Conservation (phyloP, 2,329 filamentous ascomycete species). For the Trichoderma afroharzianum region DNA sequence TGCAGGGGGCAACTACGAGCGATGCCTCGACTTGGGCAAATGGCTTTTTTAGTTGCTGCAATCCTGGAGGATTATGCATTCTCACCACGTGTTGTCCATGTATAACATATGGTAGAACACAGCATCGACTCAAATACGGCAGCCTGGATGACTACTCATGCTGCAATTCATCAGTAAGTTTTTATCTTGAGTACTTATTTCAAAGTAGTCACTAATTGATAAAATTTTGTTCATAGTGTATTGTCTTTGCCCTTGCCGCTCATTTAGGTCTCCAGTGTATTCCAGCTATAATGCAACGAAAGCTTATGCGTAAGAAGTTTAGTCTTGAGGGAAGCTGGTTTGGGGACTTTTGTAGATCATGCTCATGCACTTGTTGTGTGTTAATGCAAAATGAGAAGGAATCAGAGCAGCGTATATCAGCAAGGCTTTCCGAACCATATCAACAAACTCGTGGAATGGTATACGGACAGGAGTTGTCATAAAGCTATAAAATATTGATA, state of each 20-base stretch:
- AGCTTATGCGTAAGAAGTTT: conserved; percentile 42
- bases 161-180: conserved; percentile 43
- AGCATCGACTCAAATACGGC: conserved; percentile 41
- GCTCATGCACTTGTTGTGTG: conserved; percentile 44
- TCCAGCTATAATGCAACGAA: conserved; percentile 43
- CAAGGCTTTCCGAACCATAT: no score
- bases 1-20: no score
- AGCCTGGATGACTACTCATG: conserved; percentile 42
- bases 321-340: conserved; percentile 43
- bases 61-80: conserved; percentile 41
- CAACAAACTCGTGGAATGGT: conserved; percentile 19
- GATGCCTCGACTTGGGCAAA: conserved; percentile 27
- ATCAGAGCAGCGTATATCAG: conserved; percentile 31
- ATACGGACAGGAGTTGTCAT: neutral
- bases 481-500: no score
- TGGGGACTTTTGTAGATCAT: conserved; percentile 39
- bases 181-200: neutral
- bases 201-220: neutral
- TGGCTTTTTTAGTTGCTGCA: conserved; percentile 44
- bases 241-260: conserved; percentile 39
- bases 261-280: conserved; percentile 41
- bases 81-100: conserved; percentile 44
- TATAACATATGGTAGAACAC: conserved; percentile 46
- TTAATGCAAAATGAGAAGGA: conserved; percentile 48
- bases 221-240: conserved; percentile 32